Evolutionary conservation across 768 basidiomycete species (phyloP).

Genomic region (Pleurotus eryngii): DNA sequence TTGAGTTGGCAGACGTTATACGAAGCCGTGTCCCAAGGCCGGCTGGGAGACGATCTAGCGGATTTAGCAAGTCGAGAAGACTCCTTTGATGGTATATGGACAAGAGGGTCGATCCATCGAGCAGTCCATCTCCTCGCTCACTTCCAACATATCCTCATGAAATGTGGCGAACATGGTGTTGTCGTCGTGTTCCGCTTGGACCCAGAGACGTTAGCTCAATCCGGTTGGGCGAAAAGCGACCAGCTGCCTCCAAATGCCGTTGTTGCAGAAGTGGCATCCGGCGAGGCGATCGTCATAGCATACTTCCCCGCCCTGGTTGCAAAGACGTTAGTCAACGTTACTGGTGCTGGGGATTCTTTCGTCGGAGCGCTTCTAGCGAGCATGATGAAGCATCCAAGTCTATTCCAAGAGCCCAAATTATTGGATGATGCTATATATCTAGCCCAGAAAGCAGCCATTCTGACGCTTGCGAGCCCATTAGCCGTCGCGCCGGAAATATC

Average conservation of each 20-base stretch:
- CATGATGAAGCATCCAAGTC: conserved; percentile 41
- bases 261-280: conserved; percentile 44
- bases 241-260: conserved; percentile 42
- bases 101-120: conserved; percentile 75
- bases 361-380: conserved; percentile 80
- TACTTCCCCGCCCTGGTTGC: conserved; percentile 64
- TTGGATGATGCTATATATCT: conserved; percentile 43
- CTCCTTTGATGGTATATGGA: conserved; percentile 57
- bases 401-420: conserved; percentile 42
- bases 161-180: conserved; percentile 73
- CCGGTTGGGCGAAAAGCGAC: conserved; percentile 49
- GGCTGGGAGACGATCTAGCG: conserved; percentile 65
- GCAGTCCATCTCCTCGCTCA: conserved; percentile 80
- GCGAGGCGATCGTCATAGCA: conserved; percentile 57
- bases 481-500: conserved; percentile 70
- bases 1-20: conserved; percentile 62
- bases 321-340: conserved; percentile 59
- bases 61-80: conserved; percentile 49
- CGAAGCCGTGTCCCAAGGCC: conserved; percentile 58
- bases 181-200: conserved; percentile 58
- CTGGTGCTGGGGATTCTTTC: conserved; percentile 90
- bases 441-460: conserved; percentile 63
- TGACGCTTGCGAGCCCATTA: conserved; percentile 52
- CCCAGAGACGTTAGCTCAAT: conserved; percentile 33
- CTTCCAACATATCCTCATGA: conserved; percentile 81